Evolutionary conservation across 1,139 yeast genomes (phyloP).

Genomic region (Blastobotrys arbuscula): DNA sequence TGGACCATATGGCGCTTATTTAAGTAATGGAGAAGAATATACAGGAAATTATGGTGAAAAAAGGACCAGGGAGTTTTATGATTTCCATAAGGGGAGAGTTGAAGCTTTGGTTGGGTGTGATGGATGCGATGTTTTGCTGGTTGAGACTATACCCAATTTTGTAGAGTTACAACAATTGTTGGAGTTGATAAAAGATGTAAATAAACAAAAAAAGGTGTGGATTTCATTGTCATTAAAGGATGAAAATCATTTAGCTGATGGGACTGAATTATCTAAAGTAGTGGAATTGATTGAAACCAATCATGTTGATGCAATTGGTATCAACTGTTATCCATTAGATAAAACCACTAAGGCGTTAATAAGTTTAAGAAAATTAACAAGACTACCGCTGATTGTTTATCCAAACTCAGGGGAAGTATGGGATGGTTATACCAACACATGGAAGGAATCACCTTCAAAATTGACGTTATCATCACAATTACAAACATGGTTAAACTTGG

Average conservation of each 20-base stretch:
- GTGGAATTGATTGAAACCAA: slow-evolving; percentile 15
- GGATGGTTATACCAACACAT: slow-evolving; percentile 35
- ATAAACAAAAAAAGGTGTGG: slow-evolving; percentile 29
- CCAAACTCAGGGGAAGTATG: slow-evolving; percentile 56
- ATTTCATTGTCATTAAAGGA: slow-evolving; percentile 37
- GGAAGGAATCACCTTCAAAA: slow-evolving; percentile 24
- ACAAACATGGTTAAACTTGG: slow-evolving; percentile 16
- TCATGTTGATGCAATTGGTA: slow-evolving; percentile 37
- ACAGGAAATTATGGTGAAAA: slow-evolving; percentile 50
- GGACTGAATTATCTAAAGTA: slow-evolving; percentile 30
- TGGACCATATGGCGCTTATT: slow-evolving; percentile 70
- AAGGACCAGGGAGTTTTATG: slow-evolving; percentile 32
- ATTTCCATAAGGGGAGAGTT: slow-evolving; percentile 48
- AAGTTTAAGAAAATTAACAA: neutral
- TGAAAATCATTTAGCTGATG: slow-evolving; percentile 39
- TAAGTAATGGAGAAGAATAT: slow-evolving; percentile 64
- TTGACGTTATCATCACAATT: slow-evolving; percentile 1
- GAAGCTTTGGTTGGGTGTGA: slow-evolving; percentile 40
- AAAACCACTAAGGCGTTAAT: neutral
- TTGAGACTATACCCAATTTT: slow-evolving; percentile 61
- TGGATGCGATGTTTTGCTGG: slow-evolving; percentile 52
- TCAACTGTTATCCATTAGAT: slow-evolving; percentile 40
- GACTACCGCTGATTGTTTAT: slow-evolving; percentile 40
- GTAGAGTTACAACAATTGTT: slow-evolving; percentile 42
- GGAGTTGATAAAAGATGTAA: slow-evolving; percentile 29